Base-by-base conservation (phyloP, 176 grass and related monocot species). In the Alopecurus myosuroides region DNA sequence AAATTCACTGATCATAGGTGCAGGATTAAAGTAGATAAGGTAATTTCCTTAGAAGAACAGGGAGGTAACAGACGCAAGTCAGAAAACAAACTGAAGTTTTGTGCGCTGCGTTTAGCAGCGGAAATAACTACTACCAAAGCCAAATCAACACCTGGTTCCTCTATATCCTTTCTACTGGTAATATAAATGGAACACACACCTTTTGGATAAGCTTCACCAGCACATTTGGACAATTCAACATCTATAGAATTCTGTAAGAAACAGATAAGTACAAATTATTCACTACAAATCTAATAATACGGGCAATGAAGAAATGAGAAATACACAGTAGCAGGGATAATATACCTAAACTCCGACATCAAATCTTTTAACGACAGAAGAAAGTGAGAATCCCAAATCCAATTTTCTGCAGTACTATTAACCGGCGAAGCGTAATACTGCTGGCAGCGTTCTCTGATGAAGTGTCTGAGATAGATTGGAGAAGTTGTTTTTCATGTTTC, bases 91-190 rank as follows among this genome's bases (percentile, higher is more conserved):
- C 93, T 93, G 86, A 98, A 98, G 85, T 98, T 98, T 42, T 88
- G 93, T 77, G 95, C 91, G 70, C 95, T 98, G 77, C 82, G 75
- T 81, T 84, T 98, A 82, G 91, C 64, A 77, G 87, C 93, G 74
- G 89, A 98, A 85, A 98, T 95, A 86, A 92, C 84, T 29, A 79
- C 83, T 39, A 80, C 89, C 41, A 98, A 87, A 87, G 85, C 56
- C 85, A 98, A 98, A 92, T 98, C 96, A 63, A 57, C 79, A 84
- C 93, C 96, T 87, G 87, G 93, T 83, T 74, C 96, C 39, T 98
- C 96, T 40, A 88, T 18, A 77, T 98, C 83, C 78, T 98, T 98
- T 62, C 96, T 91, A 62, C 11, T 85, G 39, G 83, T 95, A 82
- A 93, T 92, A 88, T 98, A 98, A 88, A 94, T 62, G 10, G 91